Base-by-base conservation (phyloP, 1,284 basidiomycete species). In the Trametes pubescens region DNA sequence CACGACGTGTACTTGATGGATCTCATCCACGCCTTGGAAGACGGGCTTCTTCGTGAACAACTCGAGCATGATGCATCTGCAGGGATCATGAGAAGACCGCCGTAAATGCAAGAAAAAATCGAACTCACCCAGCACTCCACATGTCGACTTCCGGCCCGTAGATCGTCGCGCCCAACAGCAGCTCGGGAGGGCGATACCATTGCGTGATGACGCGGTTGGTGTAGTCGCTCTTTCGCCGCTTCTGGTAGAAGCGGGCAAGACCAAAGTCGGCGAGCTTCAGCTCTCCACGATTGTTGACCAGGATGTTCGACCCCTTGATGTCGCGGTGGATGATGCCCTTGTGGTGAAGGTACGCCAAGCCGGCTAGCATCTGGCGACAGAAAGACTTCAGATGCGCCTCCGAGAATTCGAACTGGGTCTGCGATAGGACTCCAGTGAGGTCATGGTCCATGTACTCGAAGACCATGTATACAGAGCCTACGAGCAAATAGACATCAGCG, bases 381-480 rank as follows among this genome's bases (percentile, higher is more conserved):
- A 99, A 86, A 0, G 96, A 98, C 81, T 99, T 99, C 61, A 98
- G 83, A 76, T 99, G 93, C 16, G 93, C 94, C 18, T 89, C 84
- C 1, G 87, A 85, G 74, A 99, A 98, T 48, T 76, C 81, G 71
- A 93, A 96, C 76, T 94, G 88, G 0, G 89, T 94, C 78, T 99
- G 96, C 1, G 95, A 93, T 14, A 99, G 84, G 58, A 99, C 86
- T 2, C 98, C 98, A 3, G 96, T 98, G 57, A 99, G 84, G 75
- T 99, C 98, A 77, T 99, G 97, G 74, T 99, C 96, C 94, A 99
- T 96, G 77, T 99, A 99, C 78, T 99, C 96, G 74, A 99, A 96
- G 32, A 99, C 97, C 96, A 99, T 99, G 79, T 96, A 98, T 22
- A 98, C 95, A 47, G 93, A 93, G 60, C 95, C 96, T 96, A 69